Evolutionary conservation across 1,139 yeast species (phyloP).

Genomic region (Nakaseomyces uthaithaninus): DNA sequence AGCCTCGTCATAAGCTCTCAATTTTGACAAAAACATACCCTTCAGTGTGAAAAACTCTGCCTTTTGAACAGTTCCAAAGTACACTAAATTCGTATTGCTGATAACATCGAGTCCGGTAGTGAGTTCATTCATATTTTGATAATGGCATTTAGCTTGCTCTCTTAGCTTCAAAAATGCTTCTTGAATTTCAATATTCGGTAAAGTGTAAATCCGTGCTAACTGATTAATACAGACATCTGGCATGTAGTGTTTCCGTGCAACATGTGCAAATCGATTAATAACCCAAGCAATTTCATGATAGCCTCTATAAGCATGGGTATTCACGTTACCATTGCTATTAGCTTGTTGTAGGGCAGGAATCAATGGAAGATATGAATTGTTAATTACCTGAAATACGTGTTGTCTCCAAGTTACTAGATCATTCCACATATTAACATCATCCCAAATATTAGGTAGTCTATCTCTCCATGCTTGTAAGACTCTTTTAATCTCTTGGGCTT

Average conservation of each 20-base stretch:
- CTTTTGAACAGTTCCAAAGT: constrained; percentile 94
- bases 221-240: constrained; percentile 94
- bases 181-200: constrained; percentile 96
- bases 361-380: constrained; percentile 87
- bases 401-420: constrained; percentile 98
- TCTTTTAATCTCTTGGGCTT: constrained; percentile 88
- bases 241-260: constrained; percentile 93
- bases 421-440: constrained; percentile 95
- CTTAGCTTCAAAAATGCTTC: constrained; percentile 93
- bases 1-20: constrained; percentile 87
- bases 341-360: constrained; percentile 79
- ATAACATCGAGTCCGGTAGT: constrained; percentile 95
- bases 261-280: constrained; percentile 95
- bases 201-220: constrained; percentile 83
- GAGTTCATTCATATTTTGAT: constrained; percentile 76
- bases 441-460: constrained; percentile 93
- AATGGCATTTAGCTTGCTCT: constrained; percentile 97
- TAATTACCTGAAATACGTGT: constrained; percentile 95
- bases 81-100: constrained; percentile 89
- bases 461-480: constrained; percentile 98
- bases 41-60: constrained; percentile 95
- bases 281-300: constrained; percentile 99
- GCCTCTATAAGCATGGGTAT: constrained; percentile 92
- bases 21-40: constrained; percentile 93
- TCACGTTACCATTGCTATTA: constrained; percentile 60